Percentiles rank a stretch among this genome's conserved stretches.
Evolutionary conservation across 2,329 filamentous ascomycete genomes (phyloP).

Genomic region (Raffaelea albimanens): DNA sequence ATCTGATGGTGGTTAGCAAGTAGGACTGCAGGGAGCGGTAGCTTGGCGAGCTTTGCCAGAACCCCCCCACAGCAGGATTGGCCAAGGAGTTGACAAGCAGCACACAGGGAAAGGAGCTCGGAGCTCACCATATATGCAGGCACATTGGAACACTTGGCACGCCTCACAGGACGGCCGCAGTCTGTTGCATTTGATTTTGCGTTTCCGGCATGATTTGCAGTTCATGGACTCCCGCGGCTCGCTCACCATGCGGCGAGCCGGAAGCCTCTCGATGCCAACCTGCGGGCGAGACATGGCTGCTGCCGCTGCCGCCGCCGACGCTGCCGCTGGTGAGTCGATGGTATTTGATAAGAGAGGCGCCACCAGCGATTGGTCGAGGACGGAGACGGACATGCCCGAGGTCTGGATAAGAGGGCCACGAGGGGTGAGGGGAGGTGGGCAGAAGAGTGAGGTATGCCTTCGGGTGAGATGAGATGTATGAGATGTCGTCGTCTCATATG

Average conservation of each 20-base stretch:
- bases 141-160: conserved; percentile 80
- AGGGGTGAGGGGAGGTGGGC: too few relatives aligned
- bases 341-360: conserved; percentile 24
- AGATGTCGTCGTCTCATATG: too few relatives aligned
- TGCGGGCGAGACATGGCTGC: conserved; percentile 61
- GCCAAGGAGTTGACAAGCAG: too few relatives aligned
- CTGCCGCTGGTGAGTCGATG: conserved; percentile 26
- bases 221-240: conserved; percentile 89
- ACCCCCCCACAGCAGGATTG: too few relatives aligned
- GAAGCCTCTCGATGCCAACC: conserved; percentile 72
- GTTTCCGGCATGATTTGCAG: conserved; percentile 86
- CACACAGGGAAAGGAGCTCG: conserved; percentile 9
- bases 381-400: conserved; percentile 27
- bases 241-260: conserved; percentile 58
- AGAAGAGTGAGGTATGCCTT: too few relatives aligned
- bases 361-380: conserved; percentile 31
- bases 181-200: conserved; percentile 94
- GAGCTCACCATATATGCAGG: conserved; percentile 73
- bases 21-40: too few relatives aligned
- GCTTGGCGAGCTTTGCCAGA: too few relatives aligned
- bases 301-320: conserved; percentile 13
- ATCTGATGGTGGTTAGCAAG: conserved; percentile 42
- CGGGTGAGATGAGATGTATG: too few relatives aligned
- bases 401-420: background rate
- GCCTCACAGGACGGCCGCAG: conserved; percentile 78